phyloP scores from a whole-genome alignment of 495 filamentous ascomycete genomes.

The Endocarpon pusillum region DNA sequence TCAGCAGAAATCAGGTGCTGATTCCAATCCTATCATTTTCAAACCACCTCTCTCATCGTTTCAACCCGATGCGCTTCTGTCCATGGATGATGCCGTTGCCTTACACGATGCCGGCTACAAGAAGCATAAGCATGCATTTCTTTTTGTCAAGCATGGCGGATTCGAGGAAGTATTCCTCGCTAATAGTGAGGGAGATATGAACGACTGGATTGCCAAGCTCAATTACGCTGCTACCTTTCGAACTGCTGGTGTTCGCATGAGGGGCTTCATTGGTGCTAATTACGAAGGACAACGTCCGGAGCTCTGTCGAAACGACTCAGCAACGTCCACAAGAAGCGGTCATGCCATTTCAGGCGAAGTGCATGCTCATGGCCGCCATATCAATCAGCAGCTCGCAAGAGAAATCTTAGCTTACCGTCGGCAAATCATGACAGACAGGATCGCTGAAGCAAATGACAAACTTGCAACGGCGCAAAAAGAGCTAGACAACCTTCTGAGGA shows the following conservation, averaged over 20 bases:
- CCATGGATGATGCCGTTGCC: slow-evolving; percentile 80
- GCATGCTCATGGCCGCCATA: slow-evolving; percentile 44
- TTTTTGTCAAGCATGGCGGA: slow-evolving; percentile 75
- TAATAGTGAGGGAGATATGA: slow-evolving; percentile 76
- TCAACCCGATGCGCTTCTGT: slow-evolving; percentile 83
- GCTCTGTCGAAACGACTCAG: slow-evolving; percentile 50
- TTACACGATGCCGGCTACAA: slow-evolving; percentile 74
- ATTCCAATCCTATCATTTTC: slow-evolving; percentile 62
- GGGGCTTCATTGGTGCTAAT: slow-evolving; percentile 66
- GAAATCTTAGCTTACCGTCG: slow-evolving; percentile 68
- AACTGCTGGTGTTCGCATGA: slow-evolving; percentile 78
- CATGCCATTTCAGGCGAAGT: slow-evolving; percentile 56
- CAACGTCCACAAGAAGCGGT: slow-evolving; percentile 36
- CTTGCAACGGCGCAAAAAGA: slow-evolving; percentile 53
- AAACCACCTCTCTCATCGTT: slow-evolving; percentile 77
- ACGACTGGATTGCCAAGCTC: slow-evolving; percentile 91
- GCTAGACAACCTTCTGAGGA: slow-evolving; percentile 67
- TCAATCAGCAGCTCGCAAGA: slow-evolving; percentile 63
- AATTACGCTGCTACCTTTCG: slow-evolving; percentile 93
- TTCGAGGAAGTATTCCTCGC: slow-evolving; percentile 85
- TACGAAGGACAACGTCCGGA: slow-evolving; percentile 71
- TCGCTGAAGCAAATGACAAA: slow-evolving; percentile 69
- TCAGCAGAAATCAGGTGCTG: slow-evolving; percentile 52
- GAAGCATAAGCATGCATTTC: slow-evolving; percentile 91
- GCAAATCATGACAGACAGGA: slow-evolving; percentile 66